Evolutionary conservation across 2,329 filamentous ascomycete genomes (phyloP).

Genomic region (Trichoderma guizhouense): DNA sequence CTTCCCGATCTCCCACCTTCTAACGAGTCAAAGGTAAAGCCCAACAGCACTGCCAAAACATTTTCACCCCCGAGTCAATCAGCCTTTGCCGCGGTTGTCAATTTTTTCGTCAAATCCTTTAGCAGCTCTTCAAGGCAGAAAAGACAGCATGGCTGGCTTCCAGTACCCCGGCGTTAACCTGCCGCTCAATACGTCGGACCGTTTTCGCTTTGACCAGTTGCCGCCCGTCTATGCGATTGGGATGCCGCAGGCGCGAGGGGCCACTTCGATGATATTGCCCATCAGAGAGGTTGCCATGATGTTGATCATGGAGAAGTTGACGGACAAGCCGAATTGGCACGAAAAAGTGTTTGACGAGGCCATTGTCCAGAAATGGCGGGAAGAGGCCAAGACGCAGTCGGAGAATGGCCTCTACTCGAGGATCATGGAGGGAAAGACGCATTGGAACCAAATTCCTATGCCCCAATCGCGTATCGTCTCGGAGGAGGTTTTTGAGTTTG

Average conservation of each 20-base stretch:
- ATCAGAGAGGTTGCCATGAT: conserved; percentile 26
- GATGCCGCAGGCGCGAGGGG: neutral
- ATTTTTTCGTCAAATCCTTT: neutral
- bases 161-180: conserved; percentile 13
- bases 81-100: neutral
- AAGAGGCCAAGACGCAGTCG: conserved; percentile 18
- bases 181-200: neutral
- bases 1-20: neutral
- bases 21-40: neutral
- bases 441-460: neutral
- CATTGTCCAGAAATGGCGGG: conserved; percentile 27
- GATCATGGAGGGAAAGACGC: conserved; percentile 17
- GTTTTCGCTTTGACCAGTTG: too few species aligned
- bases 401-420: conserved; percentile 15
- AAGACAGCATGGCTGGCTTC: neutral
- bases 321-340: conserved; percentile 30
- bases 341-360: conserved; percentile 27
- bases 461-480: conserved; percentile 15
- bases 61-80: neutral
- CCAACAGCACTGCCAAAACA: neutral
- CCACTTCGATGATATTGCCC: conserved; percentile 12
- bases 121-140: neutral
- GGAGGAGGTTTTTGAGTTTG: conserved; percentile 34
- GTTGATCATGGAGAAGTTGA: conserved; percentile 28
- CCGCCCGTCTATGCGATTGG: conserved; percentile 13